phyloP scores from a whole-genome alignment of 257 asterid genomes.

The Ballota nigra region DNA sequence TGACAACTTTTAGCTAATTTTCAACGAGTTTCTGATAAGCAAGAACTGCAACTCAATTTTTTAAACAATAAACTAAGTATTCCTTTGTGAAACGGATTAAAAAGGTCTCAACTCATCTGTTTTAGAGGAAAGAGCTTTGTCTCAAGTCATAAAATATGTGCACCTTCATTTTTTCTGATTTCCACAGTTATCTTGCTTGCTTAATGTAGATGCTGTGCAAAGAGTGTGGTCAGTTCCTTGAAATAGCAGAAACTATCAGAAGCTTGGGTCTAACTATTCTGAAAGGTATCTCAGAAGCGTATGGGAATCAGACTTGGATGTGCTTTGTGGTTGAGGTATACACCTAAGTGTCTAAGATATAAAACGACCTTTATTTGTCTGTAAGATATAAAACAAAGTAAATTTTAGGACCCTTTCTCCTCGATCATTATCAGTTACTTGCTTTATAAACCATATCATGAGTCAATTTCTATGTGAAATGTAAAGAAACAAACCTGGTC shows the following conservation, averaged over 20 bases:
- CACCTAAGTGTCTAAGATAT: background rate
- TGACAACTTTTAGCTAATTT: background rate
- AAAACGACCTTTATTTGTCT: too few species aligned
- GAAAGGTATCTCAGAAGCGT: constrained; percentile 80
- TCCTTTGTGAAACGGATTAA: background rate
- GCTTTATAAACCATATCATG: background rate
- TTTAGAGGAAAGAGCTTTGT: background rate
- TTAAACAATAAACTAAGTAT: background rate
- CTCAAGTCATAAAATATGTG: background rate
- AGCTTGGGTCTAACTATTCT: constrained; percentile 78
- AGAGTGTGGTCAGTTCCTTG: constrained; percentile 75
- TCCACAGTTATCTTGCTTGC: background rate
- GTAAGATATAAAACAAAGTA: background rate
- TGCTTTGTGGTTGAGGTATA: constrained; percentile 95
- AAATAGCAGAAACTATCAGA: constrained; percentile 76
- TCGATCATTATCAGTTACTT: background rate
- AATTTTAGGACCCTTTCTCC: background rate
- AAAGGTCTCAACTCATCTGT: too few species aligned
- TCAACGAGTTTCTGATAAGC: background rate
- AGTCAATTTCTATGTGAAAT: background rate
- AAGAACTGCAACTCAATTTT: background rate
- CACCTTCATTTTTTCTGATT: background rate
- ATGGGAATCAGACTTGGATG: constrained; percentile 67
- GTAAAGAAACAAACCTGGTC: background rate
- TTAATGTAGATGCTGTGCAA: constrained; percentile 70